Percentiles rank a stretch among this genome's conserved stretches.
These are phyloP conservation scores for Chlorella ohadii DNA, from an alignment of 139 green algal genomes.

Conservation along the genomic window DNA sequence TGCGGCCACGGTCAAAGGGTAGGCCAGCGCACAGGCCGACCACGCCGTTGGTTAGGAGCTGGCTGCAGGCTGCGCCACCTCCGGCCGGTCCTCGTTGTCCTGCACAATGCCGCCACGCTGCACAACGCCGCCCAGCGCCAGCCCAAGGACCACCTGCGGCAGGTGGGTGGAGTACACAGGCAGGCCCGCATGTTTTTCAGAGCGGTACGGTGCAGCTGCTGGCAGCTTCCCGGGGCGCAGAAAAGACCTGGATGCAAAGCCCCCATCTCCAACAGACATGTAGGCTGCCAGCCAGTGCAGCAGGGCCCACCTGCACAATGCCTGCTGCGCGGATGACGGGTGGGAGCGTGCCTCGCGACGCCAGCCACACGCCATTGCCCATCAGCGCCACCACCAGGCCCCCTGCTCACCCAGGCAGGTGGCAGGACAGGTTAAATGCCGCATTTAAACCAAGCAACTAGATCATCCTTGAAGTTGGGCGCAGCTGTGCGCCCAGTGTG, in stretches of 20 bases:
- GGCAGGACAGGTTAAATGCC: neutral
- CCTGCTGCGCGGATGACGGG: conserved; percentile 20
- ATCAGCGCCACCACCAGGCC: no score
- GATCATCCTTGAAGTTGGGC: no score
- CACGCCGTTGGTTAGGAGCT: neutral
- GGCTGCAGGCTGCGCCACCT: conserved; percentile 3
- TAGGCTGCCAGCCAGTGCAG: neutral
- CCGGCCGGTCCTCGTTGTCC: conserved; percentile 24
- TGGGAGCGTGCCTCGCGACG: neutral
- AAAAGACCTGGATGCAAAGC: no score
- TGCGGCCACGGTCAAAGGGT: no score
- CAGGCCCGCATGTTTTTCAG: neutral
- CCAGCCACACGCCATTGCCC: conserved; percentile 12
- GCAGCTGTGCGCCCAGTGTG: no score
- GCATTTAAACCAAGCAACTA: no score
- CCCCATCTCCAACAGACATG: neutral
- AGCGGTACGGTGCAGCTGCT: no score
- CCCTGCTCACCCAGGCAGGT: neutral
- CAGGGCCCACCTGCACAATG: neutral
- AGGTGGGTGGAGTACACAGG: neutral
- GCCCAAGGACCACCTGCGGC: conserved; percentile 18
- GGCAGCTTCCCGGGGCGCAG: neutral
- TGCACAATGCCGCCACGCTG: conserved; percentile 1
- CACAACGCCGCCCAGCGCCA: conserved; percentile 18
- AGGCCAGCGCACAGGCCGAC: no score